Conservation (phyloP, 2,329 filamentous ascomycete genomes). For the Emmonsiellopsis sp. region DNA sequence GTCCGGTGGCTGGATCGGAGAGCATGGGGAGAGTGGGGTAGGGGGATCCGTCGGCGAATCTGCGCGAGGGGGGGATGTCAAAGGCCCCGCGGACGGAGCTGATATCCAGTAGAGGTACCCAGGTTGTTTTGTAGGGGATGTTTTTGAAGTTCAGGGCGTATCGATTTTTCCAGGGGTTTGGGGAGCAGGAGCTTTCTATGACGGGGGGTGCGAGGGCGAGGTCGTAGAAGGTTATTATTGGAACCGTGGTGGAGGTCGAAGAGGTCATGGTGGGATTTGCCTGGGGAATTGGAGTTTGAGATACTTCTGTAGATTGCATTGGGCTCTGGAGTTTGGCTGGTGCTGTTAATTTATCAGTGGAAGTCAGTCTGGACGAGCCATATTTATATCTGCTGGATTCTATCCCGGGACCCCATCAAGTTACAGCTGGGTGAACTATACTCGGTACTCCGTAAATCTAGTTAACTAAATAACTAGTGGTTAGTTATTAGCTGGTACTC, state of each 20-base stretch:
- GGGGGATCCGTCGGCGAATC: slow-evolving; percentile 46
- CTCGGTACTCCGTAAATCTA: no score
- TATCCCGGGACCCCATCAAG: no score
- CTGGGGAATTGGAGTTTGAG: no score
- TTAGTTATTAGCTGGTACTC: no score
- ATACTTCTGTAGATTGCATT: no score
- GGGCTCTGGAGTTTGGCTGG: no score
- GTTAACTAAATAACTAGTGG: no score
- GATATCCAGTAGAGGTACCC: slow-evolving; percentile 47
- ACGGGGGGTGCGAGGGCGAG: slow-evolving; percentile 31
- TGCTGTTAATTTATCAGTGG: no score
- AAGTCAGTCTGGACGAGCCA: no score
- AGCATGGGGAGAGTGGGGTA: slow-evolving; percentile 54
- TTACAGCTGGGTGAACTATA: no score
- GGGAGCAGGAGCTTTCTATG: slow-evolving; percentile 25
- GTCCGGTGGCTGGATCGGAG: slow-evolving; percentile 33
- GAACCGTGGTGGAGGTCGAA: not conserved
- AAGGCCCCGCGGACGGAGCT: slow-evolving; percentile 38
- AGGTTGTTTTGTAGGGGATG: slow-evolving; percentile 40
- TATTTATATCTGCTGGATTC: no score
- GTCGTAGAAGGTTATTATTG: slow-evolving; percentile 40
- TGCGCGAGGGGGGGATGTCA: slow-evolving; percentile 41
- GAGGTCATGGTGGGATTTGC: not conserved
- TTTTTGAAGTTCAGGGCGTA: slow-evolving; percentile 42
- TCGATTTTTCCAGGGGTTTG: slow-evolving; percentile 45